phyloP scores from a whole-genome alignment of 1,284 basidiomycete species.

The Caloboletus firmus region DNA sequence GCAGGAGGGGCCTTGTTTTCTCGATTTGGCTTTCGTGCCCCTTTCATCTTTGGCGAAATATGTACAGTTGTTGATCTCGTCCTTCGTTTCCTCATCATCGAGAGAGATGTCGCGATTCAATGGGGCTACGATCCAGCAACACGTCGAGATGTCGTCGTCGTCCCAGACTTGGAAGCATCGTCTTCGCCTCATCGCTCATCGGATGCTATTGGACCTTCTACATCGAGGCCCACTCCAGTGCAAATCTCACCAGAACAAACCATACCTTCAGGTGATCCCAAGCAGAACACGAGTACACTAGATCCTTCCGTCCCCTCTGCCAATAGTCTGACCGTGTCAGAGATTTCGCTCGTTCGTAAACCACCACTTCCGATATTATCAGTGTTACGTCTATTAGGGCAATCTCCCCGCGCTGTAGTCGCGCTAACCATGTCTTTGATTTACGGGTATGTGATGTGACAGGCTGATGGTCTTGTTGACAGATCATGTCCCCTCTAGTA shows the following conservation, averaged over 20 bases:
- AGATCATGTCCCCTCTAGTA: slow-evolving; percentile 36
- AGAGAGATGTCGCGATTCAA: slow-evolving; percentile 55
- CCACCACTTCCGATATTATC: slow-evolving; percentile 39
- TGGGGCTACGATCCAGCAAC: slow-evolving; percentile 53
- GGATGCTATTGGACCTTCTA: neutral
- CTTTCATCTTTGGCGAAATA: slow-evolving; percentile 71
- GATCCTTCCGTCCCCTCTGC: slow-evolving; percentile 1
- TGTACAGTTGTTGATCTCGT: slow-evolving; percentile 62
- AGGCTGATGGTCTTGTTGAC: neutral
- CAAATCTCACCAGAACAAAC: neutral
- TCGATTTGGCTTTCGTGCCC: slow-evolving; percentile 69
- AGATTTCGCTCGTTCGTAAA: slow-evolving; percentile 27
- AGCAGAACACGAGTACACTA: neutral
- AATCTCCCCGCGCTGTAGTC: slow-evolving; percentile 56
- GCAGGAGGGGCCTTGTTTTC: slow-evolving; percentile 68
- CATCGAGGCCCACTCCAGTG: neutral
- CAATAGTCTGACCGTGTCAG: slow-evolving; percentile 7
- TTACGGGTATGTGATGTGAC: slow-evolving; percentile 51
- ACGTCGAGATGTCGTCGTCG: slow-evolving; percentile 11
- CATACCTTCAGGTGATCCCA: neutral
- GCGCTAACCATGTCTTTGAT: slow-evolving; percentile 54
- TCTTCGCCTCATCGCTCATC: neutral
- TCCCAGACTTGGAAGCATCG: slow-evolving; percentile 8
- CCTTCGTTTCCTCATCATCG: slow-evolving; percentile 61
- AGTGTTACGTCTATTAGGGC: slow-evolving; percentile 48